These are phyloP conservation scores for Sphaerulina musiva DNA, from an alignment of 2,329 filamentous ascomycete species.

Conservation along the genomic window DNA sequence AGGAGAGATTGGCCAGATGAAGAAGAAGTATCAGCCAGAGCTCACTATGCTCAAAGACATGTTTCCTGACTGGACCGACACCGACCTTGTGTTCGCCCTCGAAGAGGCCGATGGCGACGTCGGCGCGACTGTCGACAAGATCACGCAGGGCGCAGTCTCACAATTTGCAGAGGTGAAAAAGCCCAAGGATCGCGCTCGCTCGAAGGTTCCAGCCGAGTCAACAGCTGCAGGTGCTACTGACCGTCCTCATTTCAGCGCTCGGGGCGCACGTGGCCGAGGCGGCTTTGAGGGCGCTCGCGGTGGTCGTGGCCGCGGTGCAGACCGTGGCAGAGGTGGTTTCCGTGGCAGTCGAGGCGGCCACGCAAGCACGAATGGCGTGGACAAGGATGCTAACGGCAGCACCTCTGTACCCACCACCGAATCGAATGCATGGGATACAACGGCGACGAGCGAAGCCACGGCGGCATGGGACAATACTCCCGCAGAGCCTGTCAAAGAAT, in stretches of 20 bases:
- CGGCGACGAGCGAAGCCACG: slow-evolving; percentile 31
- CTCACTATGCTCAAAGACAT: slow-evolving; percentile 80
- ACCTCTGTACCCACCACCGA: slow-evolving; percentile 61
- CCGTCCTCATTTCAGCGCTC: slow-evolving; percentile 43
- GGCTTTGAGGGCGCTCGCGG: slow-evolving; percentile 50
- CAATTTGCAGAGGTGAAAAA: slow-evolving; percentile 81
- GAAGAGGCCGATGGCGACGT: slow-evolving; percentile 77
- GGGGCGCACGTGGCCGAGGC: slow-evolving; percentile 36
- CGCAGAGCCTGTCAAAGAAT: slow-evolving; percentile 15
- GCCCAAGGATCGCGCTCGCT: slow-evolving; percentile 65
- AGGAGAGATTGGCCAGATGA: slow-evolving; percentile 83
- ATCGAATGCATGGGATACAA: slow-evolving; percentile 56
- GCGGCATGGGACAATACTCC: slow-evolving; percentile 25
- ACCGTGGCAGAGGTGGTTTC: slow-evolving; percentile 47
- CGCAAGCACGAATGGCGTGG: slow-evolving; percentile 55
- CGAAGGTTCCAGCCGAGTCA: slow-evolving; percentile 62
- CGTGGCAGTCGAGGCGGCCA: slow-evolving; percentile 58
- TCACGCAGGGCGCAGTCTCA: slow-evolving; percentile 71
- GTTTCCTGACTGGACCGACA: slow-evolving; percentile 92
- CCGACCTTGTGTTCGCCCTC: slow-evolving; percentile 86
- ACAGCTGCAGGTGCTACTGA: slow-evolving; percentile 46
- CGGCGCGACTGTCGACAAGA: slow-evolving; percentile 66
- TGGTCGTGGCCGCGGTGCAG: slow-evolving; percentile 53
- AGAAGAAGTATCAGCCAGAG: slow-evolving; percentile 78
- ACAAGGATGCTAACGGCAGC: slow-evolving; percentile 47